These are phyloP conservation scores for Casaregolazyma suthepensis DNA, from an alignment of 1,139 yeast species.

Conservation along the genomic window DNA sequence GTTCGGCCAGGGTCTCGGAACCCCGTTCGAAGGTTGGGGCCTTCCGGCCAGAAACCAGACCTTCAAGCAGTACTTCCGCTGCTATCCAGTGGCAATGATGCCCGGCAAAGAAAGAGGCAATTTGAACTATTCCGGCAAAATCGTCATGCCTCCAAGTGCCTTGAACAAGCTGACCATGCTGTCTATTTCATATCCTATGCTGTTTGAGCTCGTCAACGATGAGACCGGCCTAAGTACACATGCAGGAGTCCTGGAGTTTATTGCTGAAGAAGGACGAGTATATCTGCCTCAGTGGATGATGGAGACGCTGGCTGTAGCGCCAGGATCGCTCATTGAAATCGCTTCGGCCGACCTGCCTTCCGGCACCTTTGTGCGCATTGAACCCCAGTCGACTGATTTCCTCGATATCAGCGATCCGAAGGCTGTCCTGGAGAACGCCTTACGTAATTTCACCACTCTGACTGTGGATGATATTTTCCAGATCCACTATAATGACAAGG, in stretches of 20 bases:
- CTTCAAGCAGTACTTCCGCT: constrained; percentile 79
- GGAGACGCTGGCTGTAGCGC: constrained; percentile 61
- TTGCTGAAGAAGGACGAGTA: constrained; percentile 95
- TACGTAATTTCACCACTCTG: constrained; percentile 82
- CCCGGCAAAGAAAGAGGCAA: constrained; percentile 72
- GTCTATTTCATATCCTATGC: constrained; percentile 93
- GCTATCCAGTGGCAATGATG: constrained; percentile 91
- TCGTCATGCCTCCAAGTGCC: constrained; percentile 90
- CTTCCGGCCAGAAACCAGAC: constrained; percentile 20
- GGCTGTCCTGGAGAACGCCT: constrained; percentile 89
- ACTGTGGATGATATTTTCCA: constrained; percentile 83
- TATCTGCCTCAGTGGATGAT: constrained; percentile 98
- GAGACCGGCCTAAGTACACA: constrained; percentile 58
- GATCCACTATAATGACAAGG: constrained; percentile 72
- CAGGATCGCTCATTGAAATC: constrained; percentile 76
- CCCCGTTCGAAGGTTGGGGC: constrained; percentile 7
- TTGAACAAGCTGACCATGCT: constrained; percentile 79
- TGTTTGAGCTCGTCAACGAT: constrained; percentile 73
- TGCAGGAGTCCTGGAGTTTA: constrained; percentile 92
- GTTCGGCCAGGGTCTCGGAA: not conserved
- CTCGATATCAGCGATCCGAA: constrained; percentile 92
- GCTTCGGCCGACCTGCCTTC: constrained; percentile 69
- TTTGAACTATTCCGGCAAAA: constrained; percentile 94
- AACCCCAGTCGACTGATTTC: constrained; percentile 92
- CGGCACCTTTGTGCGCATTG: constrained; percentile 85